Percentiles rank a stretch among this genome's conserved stretches.
Conservation (phyloP, 116 monocot species). For the Cymodocea nodosa region DNA sequence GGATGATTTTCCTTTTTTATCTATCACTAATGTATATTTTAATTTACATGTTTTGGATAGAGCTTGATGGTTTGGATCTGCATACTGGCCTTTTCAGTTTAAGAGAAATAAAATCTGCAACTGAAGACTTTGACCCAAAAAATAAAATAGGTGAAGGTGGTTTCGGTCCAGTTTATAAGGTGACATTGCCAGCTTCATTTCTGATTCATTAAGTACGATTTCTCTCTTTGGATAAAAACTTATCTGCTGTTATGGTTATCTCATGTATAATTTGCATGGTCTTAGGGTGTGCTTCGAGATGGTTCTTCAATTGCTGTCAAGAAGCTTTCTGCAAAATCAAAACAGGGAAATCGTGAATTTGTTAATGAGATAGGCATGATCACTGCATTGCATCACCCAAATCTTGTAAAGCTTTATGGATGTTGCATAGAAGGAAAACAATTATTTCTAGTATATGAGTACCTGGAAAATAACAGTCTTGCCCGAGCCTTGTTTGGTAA, state of each 20-base stretch:
- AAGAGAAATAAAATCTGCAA: constrained; percentile 17
- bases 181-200: neutral
- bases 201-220: neutral
- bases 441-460: too few relatives aligned
- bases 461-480: too few relatives aligned
- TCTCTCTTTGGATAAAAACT: neutral
- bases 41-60: neutral
- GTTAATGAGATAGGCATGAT: constrained; percentile 44
- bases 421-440: too few relatives aligned
- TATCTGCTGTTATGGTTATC: neutral
- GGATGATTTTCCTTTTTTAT: neutral
- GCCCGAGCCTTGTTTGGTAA: too few relatives aligned
- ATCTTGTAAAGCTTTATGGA: constrained; percentile 35
- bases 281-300: constrained; percentile 29
- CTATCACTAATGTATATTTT: neutral
- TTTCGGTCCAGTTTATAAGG: constrained; percentile 23
- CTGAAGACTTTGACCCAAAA: constrained; percentile 9
- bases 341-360: constrained; percentile 48
- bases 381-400: constrained; percentile 35
- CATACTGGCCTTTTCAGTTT: constrained; percentile 14
- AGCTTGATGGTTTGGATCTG: constrained; percentile 11
- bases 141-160: constrained; percentile 30
- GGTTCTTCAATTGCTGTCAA: constrained; percentile 37
- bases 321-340: constrained; percentile 40
- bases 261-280: neutral